Evolutionary conservation across 192 early-diverging fungal genomes (phyloP).

Genomic region (Jimgerdemannia lactiflua): DNA sequence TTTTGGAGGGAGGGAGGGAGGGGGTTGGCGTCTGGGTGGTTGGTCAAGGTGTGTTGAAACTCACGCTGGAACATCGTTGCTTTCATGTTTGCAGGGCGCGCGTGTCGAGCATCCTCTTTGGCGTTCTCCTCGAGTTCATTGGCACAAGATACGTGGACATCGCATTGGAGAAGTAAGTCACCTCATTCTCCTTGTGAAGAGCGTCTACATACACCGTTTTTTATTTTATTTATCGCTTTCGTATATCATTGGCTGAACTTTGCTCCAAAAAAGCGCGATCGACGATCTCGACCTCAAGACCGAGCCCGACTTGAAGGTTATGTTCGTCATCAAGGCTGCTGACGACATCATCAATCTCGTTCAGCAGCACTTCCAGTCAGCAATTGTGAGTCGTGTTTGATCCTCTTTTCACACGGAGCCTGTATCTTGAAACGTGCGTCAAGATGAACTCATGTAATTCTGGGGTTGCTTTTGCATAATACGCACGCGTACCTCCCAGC

Average conservation of each 20-base stretch:
- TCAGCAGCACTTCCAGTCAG: constrained; percentile 79
- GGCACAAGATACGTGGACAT: constrained; percentile 81
- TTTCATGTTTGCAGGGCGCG: constrained; percentile 43
- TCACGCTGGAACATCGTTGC: too few relatives aligned
- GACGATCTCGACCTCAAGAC: constrained; percentile 63
- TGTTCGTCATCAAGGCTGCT: constrained; percentile 61
- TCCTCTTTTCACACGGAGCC: too few relatives aligned
- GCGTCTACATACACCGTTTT: too few relatives aligned
- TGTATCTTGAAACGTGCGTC: too few relatives aligned
- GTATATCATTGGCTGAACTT: too few relatives aligned
- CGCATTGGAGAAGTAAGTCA: constrained; percentile 68
- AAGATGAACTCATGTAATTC: too few relatives aligned
- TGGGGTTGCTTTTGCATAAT: constrained; percentile 1
- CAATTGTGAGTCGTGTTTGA: constrained; percentile 47
- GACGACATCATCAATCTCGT: constrained; percentile 72
- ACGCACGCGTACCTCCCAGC: constrained; percentile 33
- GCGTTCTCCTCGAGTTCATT: constrained; percentile 72
- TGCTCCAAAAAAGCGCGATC: constrained; percentile 38
- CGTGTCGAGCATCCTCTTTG: constrained; percentile 65
- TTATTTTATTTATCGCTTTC: too few relatives aligned
- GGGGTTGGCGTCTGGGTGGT: neutral
- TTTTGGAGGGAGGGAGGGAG: too few relatives aligned
- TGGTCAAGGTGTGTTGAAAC: neutral
- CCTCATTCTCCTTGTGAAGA: too few relatives aligned
- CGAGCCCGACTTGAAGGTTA: constrained; percentile 63